Evolutionary conservation across 495 filamentous ascomycete species (phyloP).

Genomic region (Daldinia bambusicola): DNA sequence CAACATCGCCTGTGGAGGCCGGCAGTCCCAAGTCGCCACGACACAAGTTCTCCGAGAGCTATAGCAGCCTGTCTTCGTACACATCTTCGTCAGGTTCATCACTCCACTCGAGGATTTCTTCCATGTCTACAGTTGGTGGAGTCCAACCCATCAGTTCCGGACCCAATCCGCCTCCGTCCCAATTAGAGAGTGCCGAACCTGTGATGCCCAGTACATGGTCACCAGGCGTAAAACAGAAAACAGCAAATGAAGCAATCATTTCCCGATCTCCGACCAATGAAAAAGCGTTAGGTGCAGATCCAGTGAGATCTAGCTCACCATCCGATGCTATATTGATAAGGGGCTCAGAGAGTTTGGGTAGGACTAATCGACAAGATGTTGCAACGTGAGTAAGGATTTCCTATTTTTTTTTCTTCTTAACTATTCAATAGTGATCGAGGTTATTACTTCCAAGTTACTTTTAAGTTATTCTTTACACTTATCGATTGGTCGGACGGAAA

Average conservation of each 20-base stretch:
- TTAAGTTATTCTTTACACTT: not conserved
- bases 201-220: constrained; percentile 24
- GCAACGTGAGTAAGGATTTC: constrained; percentile 31
- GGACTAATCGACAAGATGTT: constrained; percentile 19
- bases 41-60: constrained; percentile 56
- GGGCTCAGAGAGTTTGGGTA: constrained; percentile 11
- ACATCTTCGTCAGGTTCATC: constrained; percentile 49
- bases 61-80: constrained; percentile 53
- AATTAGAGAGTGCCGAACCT: constrained; percentile 24
- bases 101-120: constrained; percentile 56
- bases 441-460: not conserved
- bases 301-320: constrained; percentile 22
- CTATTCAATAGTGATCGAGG: not conserved
- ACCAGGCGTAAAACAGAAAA: constrained; percentile 10
- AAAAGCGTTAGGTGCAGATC: constrained; percentile 8
- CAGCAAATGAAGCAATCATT: constrained; percentile 25
- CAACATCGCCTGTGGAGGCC: constrained; percentile 43
- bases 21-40: constrained; percentile 49
- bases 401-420: not conserved
- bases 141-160: constrained; percentile 34
- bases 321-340: constrained; percentile 38
- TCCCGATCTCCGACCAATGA: constrained; percentile 16
- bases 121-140: constrained; percentile 52
- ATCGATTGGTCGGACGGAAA: constrained; percentile 6
- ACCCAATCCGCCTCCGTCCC: constrained; percentile 13